Evolutionary conservation across 805 yeast genomes (phyloP).

Genomic region (Kregervanrija fluxuum): DNA sequence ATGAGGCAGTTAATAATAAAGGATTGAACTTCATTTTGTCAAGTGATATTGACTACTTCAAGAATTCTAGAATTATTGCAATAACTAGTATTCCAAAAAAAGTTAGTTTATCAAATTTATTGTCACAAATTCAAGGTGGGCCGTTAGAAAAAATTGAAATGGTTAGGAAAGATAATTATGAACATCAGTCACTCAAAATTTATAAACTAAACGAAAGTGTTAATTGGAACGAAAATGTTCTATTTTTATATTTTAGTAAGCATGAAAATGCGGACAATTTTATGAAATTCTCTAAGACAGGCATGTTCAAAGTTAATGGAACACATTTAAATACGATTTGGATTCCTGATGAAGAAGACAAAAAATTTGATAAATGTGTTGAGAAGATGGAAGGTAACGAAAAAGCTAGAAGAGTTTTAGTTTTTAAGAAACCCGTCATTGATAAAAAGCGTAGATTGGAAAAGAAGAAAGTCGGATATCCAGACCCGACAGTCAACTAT

Average conservation of each 20-base stretch:
- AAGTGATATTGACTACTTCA: neutral
- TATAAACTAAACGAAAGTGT: conserved; percentile 6
- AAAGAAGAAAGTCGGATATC: conserved; percentile 26
- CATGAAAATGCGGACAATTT: conserved; percentile 49
- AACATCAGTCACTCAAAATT: neutral
- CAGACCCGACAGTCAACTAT: conserved; percentile 35
- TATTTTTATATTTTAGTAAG: conserved; percentile 47
- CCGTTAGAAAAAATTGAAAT: conserved; percentile 49
- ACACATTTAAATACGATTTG: conserved; percentile 38
- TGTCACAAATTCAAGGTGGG: conserved; percentile 61
- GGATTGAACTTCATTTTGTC: neutral
- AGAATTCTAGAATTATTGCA: conserved; percentile 15
- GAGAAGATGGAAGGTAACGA: conserved; percentile 25
- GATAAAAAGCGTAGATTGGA: conserved; percentile 15
- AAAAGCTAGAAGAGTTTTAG: conserved; percentile 47
- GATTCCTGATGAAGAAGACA: conserved; percentile 23
- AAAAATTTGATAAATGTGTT: conserved; percentile 3
- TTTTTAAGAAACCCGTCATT: conserved; percentile 34
- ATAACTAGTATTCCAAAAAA: conserved; percentile 19
- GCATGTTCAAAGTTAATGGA: conserved; percentile 57
- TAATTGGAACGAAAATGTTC: conserved; percentile 20
- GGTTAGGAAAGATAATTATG: conserved; percentile 13
- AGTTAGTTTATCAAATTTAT: conserved; percentile 41
- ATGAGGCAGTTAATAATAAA: neutral
- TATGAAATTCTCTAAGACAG: conserved; percentile 42